phyloP scores from a whole-genome alignment of 1,284 basidiomycete genomes.

The Rhizoctonia solani region DNA sequence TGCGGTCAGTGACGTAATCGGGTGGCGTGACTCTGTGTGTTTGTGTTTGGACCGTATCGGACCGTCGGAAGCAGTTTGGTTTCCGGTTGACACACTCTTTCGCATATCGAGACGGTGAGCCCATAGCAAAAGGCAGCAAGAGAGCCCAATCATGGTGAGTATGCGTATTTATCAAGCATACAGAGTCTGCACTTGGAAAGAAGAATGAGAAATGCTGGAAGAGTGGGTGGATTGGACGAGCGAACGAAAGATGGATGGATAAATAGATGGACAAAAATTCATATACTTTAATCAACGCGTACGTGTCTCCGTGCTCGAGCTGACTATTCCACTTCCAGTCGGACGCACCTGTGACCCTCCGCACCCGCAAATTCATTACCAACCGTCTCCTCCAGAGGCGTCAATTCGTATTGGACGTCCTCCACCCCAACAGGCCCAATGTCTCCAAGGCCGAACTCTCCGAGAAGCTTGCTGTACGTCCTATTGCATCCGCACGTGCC shows the following conservation, averaged over 20 bases:
- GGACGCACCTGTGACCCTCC: constrained; percentile 94
- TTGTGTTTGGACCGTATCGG: not conserved
- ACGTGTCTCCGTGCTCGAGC: too few species aligned
- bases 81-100: constrained; percentile 8
- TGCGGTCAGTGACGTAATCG: not conserved
- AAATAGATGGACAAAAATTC: constrained; percentile 25
- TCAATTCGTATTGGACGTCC: constrained; percentile 92
- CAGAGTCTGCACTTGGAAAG: too few species aligned
- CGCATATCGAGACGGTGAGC: constrained; percentile 36
- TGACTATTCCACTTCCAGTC: constrained; percentile 39
- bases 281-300: constrained; percentile 6
- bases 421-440: constrained; percentile 95
- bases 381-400: constrained; percentile 96
- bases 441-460: constrained; percentile 92
- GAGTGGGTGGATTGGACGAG: not conserved
- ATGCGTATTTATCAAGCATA: not conserved
- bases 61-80: constrained; percentile 22
- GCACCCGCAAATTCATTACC: constrained; percentile 99
- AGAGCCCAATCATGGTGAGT: constrained; percentile 38
- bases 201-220: not conserved
- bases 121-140: constrained; percentile 36
- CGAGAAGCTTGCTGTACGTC: constrained; percentile 78
- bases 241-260: constrained; percentile 15
- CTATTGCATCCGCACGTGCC: not conserved
- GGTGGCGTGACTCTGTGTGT: not conserved